Conservation (phyloP, 1,139 yeast genomes). For the Candida tunisiensis region DNA sequence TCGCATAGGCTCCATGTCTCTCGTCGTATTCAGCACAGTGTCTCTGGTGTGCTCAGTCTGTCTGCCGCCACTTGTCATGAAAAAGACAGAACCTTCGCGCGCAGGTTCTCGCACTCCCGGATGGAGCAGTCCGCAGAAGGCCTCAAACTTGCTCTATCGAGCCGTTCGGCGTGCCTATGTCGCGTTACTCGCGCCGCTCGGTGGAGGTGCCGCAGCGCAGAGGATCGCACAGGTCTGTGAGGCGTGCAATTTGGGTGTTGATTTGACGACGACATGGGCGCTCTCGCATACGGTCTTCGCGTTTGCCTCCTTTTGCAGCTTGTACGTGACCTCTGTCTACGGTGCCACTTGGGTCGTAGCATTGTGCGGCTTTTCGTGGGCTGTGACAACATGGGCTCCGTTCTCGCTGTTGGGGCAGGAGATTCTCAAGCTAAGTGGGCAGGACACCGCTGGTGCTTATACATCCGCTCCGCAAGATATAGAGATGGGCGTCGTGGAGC, state of each 20-base stretch:
- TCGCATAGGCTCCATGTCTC: conserved; percentile 22
- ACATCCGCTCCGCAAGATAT: too few relatives aligned
- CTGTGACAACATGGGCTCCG: conserved; percentile 25
- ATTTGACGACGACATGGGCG: conserved; percentile 16
- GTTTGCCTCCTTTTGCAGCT: conserved; percentile 14
- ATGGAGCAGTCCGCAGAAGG: too few relatives aligned
- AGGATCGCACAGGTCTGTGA: background rate
- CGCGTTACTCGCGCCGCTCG: too few relatives aligned
- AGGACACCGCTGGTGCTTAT: too few relatives aligned
- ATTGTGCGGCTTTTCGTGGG: conserved; percentile 24
- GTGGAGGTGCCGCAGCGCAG: background rate
- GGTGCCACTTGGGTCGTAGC: conserved; percentile 19
- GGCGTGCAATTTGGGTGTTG: conserved; percentile 3
- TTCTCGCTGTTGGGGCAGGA: conserved; percentile 24
- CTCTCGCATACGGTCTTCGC: conserved; percentile 20
- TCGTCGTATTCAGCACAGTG: conserved; percentile 19
- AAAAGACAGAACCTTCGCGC: background rate
- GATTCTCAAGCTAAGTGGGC: conserved; percentile 12
- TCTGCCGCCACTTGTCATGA: conserved; percentile 13
- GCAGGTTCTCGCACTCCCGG: background rate
- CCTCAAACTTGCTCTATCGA: too few relatives aligned
- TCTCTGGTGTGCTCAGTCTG: conserved; percentile 18
- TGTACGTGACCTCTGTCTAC: conserved; percentile 12
- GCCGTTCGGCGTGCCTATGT: too few relatives aligned
- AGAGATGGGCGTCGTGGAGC: too few relatives aligned